Conservation (phyloP, 371 early-diverging fungal species). For the Rhizopus delemar region DNA sequence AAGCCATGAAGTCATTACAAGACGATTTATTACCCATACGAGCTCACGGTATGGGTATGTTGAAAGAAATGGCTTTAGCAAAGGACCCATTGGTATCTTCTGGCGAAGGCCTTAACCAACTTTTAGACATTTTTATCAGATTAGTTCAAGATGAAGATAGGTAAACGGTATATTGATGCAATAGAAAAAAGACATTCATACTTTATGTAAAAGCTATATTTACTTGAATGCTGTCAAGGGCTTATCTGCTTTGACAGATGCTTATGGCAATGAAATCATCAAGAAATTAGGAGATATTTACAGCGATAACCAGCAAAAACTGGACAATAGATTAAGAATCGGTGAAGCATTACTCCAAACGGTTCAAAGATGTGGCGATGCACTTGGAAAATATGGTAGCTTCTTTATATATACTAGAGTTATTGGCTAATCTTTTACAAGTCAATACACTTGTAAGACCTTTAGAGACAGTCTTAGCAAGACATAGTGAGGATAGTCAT, state of each 20-base stretch:
- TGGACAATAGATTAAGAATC: constrained; percentile 79
- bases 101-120: constrained; percentile 58
- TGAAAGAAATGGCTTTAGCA: constrained; percentile 76
- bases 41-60: constrained; percentile 81
- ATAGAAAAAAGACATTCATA: no score
- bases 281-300: constrained; percentile 68
- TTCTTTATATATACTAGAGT: neutral
- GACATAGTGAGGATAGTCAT: constrained; percentile 39
- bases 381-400: constrained; percentile 73
- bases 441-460: constrained; percentile 65
- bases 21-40: constrained; percentile 83
- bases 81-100: constrained; percentile 56
- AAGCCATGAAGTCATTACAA: constrained; percentile 77
- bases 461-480: constrained; percentile 64
- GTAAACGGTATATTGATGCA: constrained; percentile 23
- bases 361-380: constrained; percentile 76
- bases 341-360: constrained; percentile 90
- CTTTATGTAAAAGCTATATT: constrained; percentile 61
- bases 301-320: constrained; percentile 44
- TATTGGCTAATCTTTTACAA: constrained; percentile 14
- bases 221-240: constrained; percentile 90
- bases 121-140: constrained; percentile 75
- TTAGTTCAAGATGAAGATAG: constrained; percentile 77
- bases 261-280: constrained; percentile 72
- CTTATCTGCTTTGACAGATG: constrained; percentile 77